These are phyloP conservation scores for Botrytis hyacinthi DNA, from an alignment of 2,329 filamentous ascomycete species.

Conservation along the genomic window DNA sequence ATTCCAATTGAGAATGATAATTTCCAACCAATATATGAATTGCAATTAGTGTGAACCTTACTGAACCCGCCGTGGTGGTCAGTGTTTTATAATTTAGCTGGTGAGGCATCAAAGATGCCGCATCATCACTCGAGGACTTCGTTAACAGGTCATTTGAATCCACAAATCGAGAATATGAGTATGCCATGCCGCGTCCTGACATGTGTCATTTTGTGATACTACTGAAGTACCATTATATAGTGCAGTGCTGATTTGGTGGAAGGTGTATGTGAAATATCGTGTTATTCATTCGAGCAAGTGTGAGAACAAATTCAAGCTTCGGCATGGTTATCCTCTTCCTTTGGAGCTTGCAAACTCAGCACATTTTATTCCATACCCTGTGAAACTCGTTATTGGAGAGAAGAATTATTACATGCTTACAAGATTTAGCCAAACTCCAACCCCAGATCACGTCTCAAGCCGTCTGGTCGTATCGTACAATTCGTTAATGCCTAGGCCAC, in stretches of 20 bases:
- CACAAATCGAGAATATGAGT: background rate
- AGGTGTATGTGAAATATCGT: background rate
- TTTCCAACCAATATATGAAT: background rate
- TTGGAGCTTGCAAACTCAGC: background rate
- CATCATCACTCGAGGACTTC: background rate
- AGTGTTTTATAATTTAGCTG: background rate
- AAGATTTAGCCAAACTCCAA: background rate
- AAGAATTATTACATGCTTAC: conserved; percentile 1
- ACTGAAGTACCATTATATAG: background rate
- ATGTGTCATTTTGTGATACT: background rate
- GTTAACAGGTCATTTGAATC: background rate
- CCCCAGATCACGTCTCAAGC: background rate
- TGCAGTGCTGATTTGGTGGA: background rate
- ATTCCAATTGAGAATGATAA: background rate
- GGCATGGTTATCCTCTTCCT: background rate
- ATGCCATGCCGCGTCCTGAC: no score
- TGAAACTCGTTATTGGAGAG: background rate
- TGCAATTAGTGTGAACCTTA: background rate
- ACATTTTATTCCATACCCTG: background rate
- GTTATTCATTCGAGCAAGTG: background rate
- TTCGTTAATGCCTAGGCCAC: background rate
- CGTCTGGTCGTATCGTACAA: conserved; percentile 2
- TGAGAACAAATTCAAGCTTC: background rate
- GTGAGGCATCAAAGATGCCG: background rate
- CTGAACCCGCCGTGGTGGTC: background rate